Conservation (phyloP, 2,329 filamentous ascomycete species). For the Hypoxylon sp. region DNA sequence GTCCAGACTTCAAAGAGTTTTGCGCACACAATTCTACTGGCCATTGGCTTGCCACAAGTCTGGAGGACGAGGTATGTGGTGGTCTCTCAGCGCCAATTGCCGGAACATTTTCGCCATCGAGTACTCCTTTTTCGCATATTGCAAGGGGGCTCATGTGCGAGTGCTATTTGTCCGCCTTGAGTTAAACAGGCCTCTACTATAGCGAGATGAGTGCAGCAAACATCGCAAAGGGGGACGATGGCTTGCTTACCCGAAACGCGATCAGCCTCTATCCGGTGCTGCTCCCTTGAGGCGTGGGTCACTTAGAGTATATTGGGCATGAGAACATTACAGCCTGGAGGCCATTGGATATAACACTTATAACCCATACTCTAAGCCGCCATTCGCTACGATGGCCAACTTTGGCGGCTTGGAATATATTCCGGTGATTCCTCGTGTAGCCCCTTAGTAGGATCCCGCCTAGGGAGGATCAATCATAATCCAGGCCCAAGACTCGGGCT, state of each 20-base stretch:
- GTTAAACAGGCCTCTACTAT: conserved; percentile 20
- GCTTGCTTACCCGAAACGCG: conserved; percentile 19
- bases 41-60: conserved; percentile 28
- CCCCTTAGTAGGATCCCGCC: conserved; percentile 21
- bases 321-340: conserved; percentile 16
- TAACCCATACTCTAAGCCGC: conserved; percentile 8
- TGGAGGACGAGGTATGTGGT: conserved; percentile 15
- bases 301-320: conserved; percentile 33
- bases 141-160: conserved; percentile 14
- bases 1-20: conserved; percentile 26
- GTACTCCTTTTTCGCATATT: conserved; percentile 21
- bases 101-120: conserved; percentile 37
- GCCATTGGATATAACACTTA: conserved; percentile 27
- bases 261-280: conserved; percentile 4
- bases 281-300: conserved; percentile 12
- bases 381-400: conserved; percentile 29
- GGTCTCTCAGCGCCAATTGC: conserved; percentile 23
- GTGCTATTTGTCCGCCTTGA: conserved; percentile 9
- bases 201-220: conserved; percentile 14
- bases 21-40: conserved; percentile 38
- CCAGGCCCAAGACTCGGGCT: conserved; percentile 21
- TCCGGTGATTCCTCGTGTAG: conserved; percentile 24
- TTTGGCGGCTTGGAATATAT: conserved; percentile 34
- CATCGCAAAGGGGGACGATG: conserved; percentile 9
- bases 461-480: conserved; percentile 22